phyloP scores from a whole-genome alignment of 2,329 filamentous ascomycete species.

The Botryotinia calthae region DNA sequence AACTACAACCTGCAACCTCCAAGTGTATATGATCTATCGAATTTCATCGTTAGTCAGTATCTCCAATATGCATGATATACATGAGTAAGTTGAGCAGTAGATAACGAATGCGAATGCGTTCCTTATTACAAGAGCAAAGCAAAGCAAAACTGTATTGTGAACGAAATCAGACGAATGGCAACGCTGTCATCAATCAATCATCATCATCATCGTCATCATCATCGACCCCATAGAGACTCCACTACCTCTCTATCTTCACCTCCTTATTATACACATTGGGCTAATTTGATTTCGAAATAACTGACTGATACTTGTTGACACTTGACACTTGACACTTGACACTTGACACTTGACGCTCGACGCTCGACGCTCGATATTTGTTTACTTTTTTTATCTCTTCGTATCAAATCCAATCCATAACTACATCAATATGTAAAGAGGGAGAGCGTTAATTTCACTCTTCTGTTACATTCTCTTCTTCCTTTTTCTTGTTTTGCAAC shows the following conservation, averaged over 20 bases:
- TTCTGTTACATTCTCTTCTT: neutral
- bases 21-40: neutral
- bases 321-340: neutral
- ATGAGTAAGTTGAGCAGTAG: neutral
- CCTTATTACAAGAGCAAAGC: neutral
- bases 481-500: neutral
- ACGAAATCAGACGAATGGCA: neutral
- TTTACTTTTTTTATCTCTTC: neutral
- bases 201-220: neutral
- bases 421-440: slow-evolving; percentile 10
- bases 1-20: neutral
- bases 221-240: slow-evolving; percentile 8
- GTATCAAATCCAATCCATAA: neutral
- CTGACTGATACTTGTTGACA: neutral
- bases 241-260: neutral
- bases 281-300: neutral
- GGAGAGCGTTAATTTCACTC: neutral
- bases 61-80: no score
- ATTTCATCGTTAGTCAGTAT: neutral
- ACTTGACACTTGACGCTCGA: no score
- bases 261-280: neutral
- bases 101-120: neutral
- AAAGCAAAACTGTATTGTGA: neutral
- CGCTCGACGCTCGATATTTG: neutral
- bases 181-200: slow-evolving; percentile 13